A percentile compares a stretch with the other conserved stretches of the same genome.
phyloP scores from a whole-genome alignment of 495 filamentous ascomycete genomes.

The Penicillium bialowiezense region DNA sequence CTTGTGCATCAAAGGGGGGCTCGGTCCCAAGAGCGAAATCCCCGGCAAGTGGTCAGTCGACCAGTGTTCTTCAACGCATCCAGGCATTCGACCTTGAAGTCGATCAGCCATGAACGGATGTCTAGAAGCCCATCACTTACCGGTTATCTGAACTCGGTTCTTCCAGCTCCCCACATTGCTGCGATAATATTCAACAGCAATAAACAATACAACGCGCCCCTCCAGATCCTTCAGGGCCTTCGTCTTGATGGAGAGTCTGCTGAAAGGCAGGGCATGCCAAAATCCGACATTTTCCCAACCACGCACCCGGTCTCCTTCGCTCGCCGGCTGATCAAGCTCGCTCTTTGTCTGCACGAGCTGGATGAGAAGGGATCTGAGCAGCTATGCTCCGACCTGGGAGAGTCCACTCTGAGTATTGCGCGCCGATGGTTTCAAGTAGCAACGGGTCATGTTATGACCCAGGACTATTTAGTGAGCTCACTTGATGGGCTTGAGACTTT shows the following conservation, averaged over 20 bases:
- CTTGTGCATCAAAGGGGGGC: constrained; percentile 11
- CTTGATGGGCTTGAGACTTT: constrained; percentile 50
- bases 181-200: constrained; percentile 9
- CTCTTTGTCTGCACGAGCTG: constrained; percentile 47
- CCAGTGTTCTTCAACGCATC: background rate
- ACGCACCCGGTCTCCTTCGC: constrained; percentile 45
- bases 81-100: constrained; percentile 1
- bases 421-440: constrained; percentile 34
- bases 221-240: constrained; percentile 7
- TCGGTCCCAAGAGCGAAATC: background rate
- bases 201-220: constrained; percentile 11
- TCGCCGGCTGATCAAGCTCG: constrained; percentile 44
- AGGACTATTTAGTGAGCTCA: constrained; percentile 49
- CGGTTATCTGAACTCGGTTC: constrained; percentile 9
- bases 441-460: constrained; percentile 40
- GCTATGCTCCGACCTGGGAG: constrained; percentile 22
- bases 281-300: constrained; percentile 20
- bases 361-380: constrained; percentile 22
- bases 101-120: constrained; percentile 12
- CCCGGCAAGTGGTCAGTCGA: background rate
- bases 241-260: background rate
- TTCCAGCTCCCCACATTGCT: constrained; percentile 9
- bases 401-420: constrained; percentile 27
- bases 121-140: constrained; percentile 12
- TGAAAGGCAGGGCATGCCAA: background rate